phyloP scores from a whole-genome alignment of 345 rosid genomes.

The Arabidopsis thaliana region DNA sequence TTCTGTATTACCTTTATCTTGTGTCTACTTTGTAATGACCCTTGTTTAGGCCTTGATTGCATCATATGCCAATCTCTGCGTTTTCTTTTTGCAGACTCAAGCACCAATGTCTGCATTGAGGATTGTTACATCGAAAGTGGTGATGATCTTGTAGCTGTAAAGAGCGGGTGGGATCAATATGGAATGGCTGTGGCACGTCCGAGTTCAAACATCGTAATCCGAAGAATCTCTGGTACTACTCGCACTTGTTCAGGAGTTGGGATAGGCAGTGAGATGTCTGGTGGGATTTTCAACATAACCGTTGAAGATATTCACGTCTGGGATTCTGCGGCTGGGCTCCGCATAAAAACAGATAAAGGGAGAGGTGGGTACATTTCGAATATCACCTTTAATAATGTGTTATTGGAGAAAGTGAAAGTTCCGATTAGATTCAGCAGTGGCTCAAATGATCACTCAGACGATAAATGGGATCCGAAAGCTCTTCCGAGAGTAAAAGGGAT shows the following conservation, averaged over 20 bases:
- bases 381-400: conserved; percentile 61
- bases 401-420: conserved; percentile 82
- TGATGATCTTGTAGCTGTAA: conserved; percentile 93
- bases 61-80: neutral
- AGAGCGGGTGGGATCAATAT: conserved; percentile 98
- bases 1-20: neutral
- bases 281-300: conserved; percentile 76
- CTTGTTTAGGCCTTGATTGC: neutral
- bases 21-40: conserved; percentile 4
- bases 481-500: conserved; percentile 76
- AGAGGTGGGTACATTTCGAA: conserved; percentile 90
- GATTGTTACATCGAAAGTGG: conserved; percentile 96
- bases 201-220: conserved; percentile 73
- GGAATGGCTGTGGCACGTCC: conserved; percentile 88
- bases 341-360: conserved; percentile 87
- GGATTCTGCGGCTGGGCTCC: conserved; percentile 91
- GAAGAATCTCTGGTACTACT: conserved; percentile 89
- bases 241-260: conserved; percentile 96
- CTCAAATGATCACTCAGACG: conserved; percentile 90
- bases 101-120: conserved; percentile 88
- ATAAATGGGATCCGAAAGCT: conserved; percentile 84
- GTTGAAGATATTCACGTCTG: conserved; percentile 78
- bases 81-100: conserved; percentile 61
- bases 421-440: conserved; percentile 91
- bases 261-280: conserved; percentile 98